Evolutionary conservation across 352 stramenopile genomes (phyloP).

Genomic region (Phytopythium vexans): DNA sequence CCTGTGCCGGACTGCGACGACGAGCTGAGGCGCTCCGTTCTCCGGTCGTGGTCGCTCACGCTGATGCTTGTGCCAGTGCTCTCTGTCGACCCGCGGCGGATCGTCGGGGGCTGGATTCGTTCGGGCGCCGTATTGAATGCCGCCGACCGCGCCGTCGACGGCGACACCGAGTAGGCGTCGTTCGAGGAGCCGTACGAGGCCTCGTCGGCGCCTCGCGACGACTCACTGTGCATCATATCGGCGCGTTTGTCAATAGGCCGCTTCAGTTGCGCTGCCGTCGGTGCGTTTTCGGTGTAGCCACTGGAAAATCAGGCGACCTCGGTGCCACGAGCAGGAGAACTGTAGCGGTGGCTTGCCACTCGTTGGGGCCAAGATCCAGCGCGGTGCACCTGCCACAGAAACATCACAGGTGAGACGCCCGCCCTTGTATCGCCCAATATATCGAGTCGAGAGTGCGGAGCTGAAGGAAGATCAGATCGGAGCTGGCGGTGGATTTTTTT

Average conservation of each 20-base stretch:
- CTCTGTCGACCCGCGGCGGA: slow-evolving; percentile 24
- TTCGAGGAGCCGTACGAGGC: slow-evolving; percentile 6
- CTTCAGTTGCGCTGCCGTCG: too few relatives aligned
- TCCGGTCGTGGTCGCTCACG: slow-evolving; percentile 1
- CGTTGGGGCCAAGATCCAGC: too few relatives aligned
- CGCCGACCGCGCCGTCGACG: slow-evolving; percentile 11
- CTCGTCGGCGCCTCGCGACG: slow-evolving; percentile 4
- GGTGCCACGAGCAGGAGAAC: neutral
- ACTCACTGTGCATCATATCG: slow-evolving; percentile 3
- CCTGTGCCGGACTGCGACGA: slow-evolving; percentile 19
- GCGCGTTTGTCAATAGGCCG: too few relatives aligned
- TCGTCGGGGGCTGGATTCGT: slow-evolving; percentile 9
- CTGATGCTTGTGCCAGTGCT: slow-evolving; percentile 9
- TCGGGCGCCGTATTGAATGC: slow-evolving; percentile 3
- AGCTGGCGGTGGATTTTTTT: slow-evolving; percentile 1
- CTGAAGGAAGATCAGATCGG: neutral
- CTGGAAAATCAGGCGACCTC: neutral
- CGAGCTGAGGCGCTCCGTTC: slow-evolving; percentile 13
- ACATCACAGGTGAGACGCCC: too few relatives aligned
- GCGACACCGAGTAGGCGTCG: slow-evolving; percentile 17
- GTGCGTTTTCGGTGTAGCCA: neutral
- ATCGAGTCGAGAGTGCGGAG: too few relatives aligned
- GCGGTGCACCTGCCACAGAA: too few relatives aligned
- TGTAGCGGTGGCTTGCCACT: too few relatives aligned
- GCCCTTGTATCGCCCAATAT: too few relatives aligned